Conservation (phyloP, 1,284 basidiomycete genomes). For the Ustilago tritici region DNA sequence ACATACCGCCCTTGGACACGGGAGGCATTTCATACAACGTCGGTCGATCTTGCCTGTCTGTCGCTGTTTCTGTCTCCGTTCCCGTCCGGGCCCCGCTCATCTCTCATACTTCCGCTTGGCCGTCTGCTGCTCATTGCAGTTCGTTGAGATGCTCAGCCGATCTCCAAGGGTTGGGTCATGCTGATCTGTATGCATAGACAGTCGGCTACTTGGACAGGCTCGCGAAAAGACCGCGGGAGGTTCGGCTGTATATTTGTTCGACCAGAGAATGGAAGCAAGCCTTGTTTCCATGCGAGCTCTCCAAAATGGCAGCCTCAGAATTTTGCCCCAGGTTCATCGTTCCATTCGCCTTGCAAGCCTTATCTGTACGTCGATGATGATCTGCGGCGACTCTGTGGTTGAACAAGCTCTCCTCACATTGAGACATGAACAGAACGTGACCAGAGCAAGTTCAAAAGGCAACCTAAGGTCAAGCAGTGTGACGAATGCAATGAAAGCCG, state of each 20-base stretch:
- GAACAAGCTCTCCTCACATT: not conserved
- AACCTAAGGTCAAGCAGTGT: not conserved
- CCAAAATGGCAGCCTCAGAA: not conserved
- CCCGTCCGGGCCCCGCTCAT: no score
- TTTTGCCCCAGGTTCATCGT: not conserved
- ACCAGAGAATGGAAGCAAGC: not conserved
- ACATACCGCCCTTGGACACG: not conserved
- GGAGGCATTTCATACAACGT: conserved; percentile 3
- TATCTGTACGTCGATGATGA: no score
- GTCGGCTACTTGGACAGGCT: not conserved
- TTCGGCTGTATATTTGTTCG: conserved; percentile 5
- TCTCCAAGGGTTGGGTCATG: no score
- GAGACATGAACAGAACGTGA: not conserved
- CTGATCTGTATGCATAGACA: no score
- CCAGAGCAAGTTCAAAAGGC: not conserved
- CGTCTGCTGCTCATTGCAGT: no score
- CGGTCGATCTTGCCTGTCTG: not conserved
- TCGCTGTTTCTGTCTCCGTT: no score
- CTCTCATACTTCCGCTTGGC: no score
- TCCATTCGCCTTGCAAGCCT: not conserved
- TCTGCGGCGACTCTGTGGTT: not conserved
- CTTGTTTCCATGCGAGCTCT: not conserved
- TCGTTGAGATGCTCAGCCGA: no score
- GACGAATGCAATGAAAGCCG: not conserved
- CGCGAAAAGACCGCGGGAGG: not conserved